Conservation (phyloP, 495 filamentous ascomycete genomes). For the Penicillium lividum region DNA sequence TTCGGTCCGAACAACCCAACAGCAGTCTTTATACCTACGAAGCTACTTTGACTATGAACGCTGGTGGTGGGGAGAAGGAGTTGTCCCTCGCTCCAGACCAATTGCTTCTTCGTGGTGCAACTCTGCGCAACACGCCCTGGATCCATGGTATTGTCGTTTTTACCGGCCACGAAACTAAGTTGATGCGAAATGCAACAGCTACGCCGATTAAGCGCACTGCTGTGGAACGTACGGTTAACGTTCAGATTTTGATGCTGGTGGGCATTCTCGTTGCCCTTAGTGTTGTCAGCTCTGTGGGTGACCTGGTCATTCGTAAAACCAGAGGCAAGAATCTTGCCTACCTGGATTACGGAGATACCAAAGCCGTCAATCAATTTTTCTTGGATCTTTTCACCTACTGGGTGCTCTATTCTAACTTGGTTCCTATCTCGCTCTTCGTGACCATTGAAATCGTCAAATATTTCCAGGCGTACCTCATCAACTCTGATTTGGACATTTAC, state of each 20-base stretch:
- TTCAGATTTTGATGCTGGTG: conserved; percentile 87
- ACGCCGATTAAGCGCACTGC: conserved; percentile 97
- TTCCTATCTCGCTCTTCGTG: conserved; percentile 97
- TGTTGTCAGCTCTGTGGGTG: conserved; percentile 86
- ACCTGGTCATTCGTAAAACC: conserved; percentile 74
- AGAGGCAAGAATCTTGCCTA: conserved; percentile 63
- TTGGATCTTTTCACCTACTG: conserved; percentile 97
- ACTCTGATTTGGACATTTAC: conserved; percentile 97
- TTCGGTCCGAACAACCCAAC: conserved; percentile 97
- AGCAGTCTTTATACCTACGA: conserved; percentile 99
- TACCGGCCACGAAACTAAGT: conserved; percentile 97
- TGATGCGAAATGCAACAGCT: conserved; percentile 98
- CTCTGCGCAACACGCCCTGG: conserved; percentile 96
- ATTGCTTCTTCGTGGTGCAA: conserved; percentile 88
- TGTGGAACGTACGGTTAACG: conserved; percentile 90
- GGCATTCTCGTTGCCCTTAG: conserved; percentile 81
- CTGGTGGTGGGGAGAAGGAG: conserved; percentile 95
- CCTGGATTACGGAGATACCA: conserved; percentile 61
- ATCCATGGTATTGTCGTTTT: conserved; percentile 96
- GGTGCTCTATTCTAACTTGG: conserved; percentile 96
- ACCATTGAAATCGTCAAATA: conserved; percentile 98
- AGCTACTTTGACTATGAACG: conserved; percentile 88
- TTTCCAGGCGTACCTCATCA: conserved; percentile 94
- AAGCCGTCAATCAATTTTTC: conserved; percentile 78
- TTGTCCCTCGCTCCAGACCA: conserved; percentile 79